These are phyloP conservation scores for Neofusicoccum umdonicola DNA, from an alignment of 2,329 filamentous ascomycete genomes.

Conservation along the genomic window DNA sequence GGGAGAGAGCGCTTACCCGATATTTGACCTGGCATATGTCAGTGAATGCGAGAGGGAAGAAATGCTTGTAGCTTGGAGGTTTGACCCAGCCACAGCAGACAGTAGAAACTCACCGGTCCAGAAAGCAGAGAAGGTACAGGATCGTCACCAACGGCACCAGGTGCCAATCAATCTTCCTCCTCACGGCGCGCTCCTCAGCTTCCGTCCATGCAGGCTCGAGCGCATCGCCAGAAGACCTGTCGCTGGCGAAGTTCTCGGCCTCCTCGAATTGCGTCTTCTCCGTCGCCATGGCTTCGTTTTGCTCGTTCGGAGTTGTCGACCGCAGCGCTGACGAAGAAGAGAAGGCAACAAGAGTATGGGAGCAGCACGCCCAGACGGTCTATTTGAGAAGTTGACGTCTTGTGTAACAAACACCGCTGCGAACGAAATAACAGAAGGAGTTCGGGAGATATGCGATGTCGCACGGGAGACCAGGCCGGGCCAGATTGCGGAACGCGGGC, in stretches of 20 bases:
- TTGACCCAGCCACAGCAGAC: background rate
- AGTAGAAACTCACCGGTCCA: slow-evolving; percentile 31
- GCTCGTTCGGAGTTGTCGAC: background rate
- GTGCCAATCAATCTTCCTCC: slow-evolving; percentile 54
- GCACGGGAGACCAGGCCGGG: no score
- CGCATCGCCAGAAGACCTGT: slow-evolving; percentile 6
- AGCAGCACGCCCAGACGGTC: background rate
- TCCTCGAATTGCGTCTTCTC: background rate
- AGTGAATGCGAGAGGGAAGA: background rate
- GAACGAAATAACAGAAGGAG: background rate
- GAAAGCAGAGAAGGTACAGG: slow-evolving; percentile 55
- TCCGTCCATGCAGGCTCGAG: slow-evolving; percentile 48
- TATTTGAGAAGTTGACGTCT: background rate
- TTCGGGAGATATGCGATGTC: background rate
- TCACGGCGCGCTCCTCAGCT: slow-evolving; percentile 50
- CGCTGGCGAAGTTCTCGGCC: background rate
- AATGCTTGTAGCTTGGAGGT: no score
- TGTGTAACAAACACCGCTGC: background rate
- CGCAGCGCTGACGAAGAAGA: background rate
- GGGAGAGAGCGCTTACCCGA: background rate
- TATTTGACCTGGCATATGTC: background rate
- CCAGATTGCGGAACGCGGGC: background rate
- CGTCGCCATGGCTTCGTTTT: background rate
- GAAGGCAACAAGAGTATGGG: background rate
- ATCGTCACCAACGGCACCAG: slow-evolving; percentile 54